Evolutionary conservation across 768 basidiomycete species (phyloP).

Genomic region (Calvatia gigantea): DNA sequence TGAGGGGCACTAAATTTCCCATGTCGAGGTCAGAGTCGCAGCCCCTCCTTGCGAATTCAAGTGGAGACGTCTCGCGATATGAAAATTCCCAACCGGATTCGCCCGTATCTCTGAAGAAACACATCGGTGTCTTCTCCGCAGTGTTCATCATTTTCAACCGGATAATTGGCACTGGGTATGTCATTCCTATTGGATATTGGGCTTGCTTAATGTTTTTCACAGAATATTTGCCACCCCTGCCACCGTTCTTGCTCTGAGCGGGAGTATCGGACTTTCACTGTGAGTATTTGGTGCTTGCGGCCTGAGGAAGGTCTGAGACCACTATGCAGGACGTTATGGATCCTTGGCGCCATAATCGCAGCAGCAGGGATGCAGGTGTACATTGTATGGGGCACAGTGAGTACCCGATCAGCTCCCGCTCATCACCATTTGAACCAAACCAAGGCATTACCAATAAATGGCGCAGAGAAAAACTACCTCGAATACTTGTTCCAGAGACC

Average conservation of each 20-base stretch:
- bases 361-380: conserved; percentile 34
- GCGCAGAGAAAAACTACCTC: conserved; percentile 64
- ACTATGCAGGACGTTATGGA: conserved; percentile 28
- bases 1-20: background rate
- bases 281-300: conserved; percentile 13
- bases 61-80: background rate
- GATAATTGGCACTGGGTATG: conserved; percentile 34
- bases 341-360: conserved; percentile 31
- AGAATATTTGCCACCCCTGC: conserved; percentile 41
- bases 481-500: conserved; percentile 55
- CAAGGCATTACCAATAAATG: conserved; percentile 50
- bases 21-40: background rate
- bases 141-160: conserved; percentile 36
- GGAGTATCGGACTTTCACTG: conserved; percentile 39
- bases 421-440: background rate
- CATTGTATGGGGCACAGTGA: conserved; percentile 31
- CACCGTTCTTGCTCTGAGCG: conserved; percentile 32
- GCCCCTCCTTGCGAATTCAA: background rate
- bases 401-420: conserved; percentile 4
- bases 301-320: background rate
- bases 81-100: background rate
- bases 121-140: conserved; percentile 28
- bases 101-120: background rate
- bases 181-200: background rate
- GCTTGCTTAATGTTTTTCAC: background rate